Base-by-base conservation (phyloP, 2,329 filamentous ascomycete species). In the Aureobasidium sp. region DNA sequence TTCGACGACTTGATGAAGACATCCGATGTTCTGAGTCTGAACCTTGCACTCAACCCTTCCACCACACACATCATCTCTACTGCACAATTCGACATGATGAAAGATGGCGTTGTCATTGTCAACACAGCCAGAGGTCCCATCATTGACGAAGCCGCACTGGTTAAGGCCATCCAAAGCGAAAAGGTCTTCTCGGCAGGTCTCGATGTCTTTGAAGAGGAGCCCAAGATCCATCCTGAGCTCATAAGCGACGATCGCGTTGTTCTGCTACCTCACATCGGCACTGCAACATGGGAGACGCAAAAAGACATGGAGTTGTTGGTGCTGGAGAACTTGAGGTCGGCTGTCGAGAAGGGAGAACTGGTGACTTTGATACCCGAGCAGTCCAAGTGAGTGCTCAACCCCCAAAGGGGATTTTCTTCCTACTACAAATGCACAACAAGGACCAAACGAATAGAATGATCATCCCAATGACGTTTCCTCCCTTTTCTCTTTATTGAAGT, bases 331-430 rank as follows among this genome's bases (percentile, higher is more conserved):
- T 65, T 87, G 69, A 79, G 79, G 68, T 78, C 74, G 36, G 83
- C 80, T 6, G 76, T 86, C 41, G 78, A 84, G 67, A 77, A 80
- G 63, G 82, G 81, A 4, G 78, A 77, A 63, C 71, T 87, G 69
- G 72, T 86, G 62, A 86, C 84, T n/a, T 77, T 81, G 64, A 80
- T 87, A 44, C 78, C 81, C 4, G 84, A 86, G 72, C 84, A 86
- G 75, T 82, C 80, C 69, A 73, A 73, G 63, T 67, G 61, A 58
- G 34, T 49, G 55, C 55, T 48, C 39, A 57, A 57, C 29, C 21
- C 21, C 21, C 21, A 21, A 21, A 21, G 21, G 21, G 21, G 21
- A 21, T 21, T 21, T 21, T 21, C 21, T 21, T 21, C 21, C 21
- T 21, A 21, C 21, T 21, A 21, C 21, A 21, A 21, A 21, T 21